These are phyloP conservation scores for Linum usitatissimum DNA, from an alignment of 345 rosid species.

Conservation along the genomic window DNA sequence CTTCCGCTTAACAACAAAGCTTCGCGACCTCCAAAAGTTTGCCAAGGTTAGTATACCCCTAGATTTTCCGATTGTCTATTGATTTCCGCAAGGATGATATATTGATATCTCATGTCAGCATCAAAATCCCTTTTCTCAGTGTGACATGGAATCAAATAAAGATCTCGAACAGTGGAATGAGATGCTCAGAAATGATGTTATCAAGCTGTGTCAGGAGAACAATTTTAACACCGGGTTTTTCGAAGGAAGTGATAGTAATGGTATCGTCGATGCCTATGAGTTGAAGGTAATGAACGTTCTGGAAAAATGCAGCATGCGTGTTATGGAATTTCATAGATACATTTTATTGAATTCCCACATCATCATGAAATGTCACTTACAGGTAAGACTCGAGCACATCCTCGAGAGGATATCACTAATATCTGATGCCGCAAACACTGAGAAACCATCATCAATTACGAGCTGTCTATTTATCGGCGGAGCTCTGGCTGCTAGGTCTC, in stretches of 20 bases:
- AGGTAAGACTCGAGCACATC: constrained; percentile 96
- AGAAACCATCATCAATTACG: constrained; percentile 81
- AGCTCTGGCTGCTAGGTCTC: constrained; percentile 83
- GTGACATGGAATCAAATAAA: constrained; percentile 74
- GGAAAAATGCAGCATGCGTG: neutral
- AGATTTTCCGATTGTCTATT: neutral
- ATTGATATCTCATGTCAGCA: constrained; percentile 4
- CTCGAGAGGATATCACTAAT: constrained; percentile 92
- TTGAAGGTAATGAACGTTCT: constrained; percentile 49
- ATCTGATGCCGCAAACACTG: constrained; percentile 88
- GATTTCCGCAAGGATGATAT: neutral
- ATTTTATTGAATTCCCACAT: neutral
- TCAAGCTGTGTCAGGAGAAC: constrained; percentile 90
- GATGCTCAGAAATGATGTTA: constrained; percentile 68
- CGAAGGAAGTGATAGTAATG: constrained; percentile 76
- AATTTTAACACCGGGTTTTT: constrained; percentile 88
- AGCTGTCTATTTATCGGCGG: constrained; percentile 73
- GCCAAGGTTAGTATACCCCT: constrained; percentile 57
- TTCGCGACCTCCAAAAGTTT: constrained; percentile 87
- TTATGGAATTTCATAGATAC: neutral
- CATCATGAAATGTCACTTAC: constrained; percentile 12
- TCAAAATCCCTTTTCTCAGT: constrained; percentile 26
- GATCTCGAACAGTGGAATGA: constrained; percentile 98
- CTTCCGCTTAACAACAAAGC: constrained; percentile 75
- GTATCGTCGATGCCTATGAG: constrained; percentile 87